Percentiles rank a stretch among this genome's conserved stretches.
Evolutionary conservation across 2,329 filamentous ascomycete genomes (phyloP).

Genomic region (Ophiosphaerella herpotricha): DNA sequence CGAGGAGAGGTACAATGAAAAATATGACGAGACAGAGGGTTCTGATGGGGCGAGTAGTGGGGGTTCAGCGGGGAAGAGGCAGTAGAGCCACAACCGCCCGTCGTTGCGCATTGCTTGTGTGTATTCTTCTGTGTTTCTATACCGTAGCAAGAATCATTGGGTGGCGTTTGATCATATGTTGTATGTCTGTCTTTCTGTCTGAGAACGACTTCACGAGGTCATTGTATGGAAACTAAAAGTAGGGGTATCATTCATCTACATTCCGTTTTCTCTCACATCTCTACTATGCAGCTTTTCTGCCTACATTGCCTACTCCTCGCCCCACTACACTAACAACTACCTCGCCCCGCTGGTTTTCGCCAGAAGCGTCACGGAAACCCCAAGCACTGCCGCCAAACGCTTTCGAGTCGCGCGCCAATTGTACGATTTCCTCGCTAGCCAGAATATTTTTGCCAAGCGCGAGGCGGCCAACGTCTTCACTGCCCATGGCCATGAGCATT

Average conservation of each 20-base stretch:
- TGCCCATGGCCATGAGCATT: constrained; percentile 96
- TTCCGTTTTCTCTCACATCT: not conserved
- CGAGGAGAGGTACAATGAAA: constrained; percentile 39
- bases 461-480: constrained; percentile 89
- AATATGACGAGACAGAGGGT: constrained; percentile 24
- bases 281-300: constrained; percentile 75
- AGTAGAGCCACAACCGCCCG: constrained; percentile 14
- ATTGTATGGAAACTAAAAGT: not conserved
- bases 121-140: constrained; percentile 1
- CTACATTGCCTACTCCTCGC: constrained; percentile 90
- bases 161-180: constrained; percentile 16
- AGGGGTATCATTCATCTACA: constrained; percentile 18
- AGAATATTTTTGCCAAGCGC: constrained; percentile 81
- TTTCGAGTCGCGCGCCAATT: constrained; percentile 80
- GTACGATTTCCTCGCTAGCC: constrained; percentile 78
- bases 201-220: not conserved
- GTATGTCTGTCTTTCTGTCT: not conserved
- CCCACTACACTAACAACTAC: constrained; percentile 91
- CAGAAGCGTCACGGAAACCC: constrained; percentile 69
- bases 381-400: constrained; percentile 90
- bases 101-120: constrained; percentile 1
- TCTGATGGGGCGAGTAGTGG: constrained; percentile 33
- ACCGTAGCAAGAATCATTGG: constrained; percentile 14
- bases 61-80: constrained; percentile 31
- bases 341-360: constrained; percentile 63